Evolutionary conservation across 2,329 filamentous ascomycete genomes (phyloP).

Genomic region (Phaeosphaeria sp.): DNA sequence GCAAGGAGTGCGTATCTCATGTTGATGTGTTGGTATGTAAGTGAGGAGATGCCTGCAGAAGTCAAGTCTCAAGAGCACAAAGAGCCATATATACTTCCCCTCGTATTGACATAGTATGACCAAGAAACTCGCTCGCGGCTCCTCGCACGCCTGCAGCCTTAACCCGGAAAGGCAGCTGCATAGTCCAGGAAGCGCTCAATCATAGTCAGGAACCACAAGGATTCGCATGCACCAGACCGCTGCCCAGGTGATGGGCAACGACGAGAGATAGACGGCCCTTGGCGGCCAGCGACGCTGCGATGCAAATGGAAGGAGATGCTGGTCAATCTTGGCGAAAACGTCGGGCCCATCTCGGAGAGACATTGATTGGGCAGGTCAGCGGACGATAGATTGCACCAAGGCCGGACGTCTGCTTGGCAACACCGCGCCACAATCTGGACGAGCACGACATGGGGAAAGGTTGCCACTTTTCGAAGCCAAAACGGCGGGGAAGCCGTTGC

Average conservation of each 20-base stretch:
- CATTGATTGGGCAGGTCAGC: conserved; percentile 35
- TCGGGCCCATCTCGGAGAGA: conserved; percentile 5
- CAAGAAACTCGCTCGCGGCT: conserved; percentile 2
- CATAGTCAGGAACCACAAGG: conserved; percentile 23
- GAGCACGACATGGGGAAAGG: conserved; percentile 1
- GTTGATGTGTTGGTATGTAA: conserved; percentile 16
- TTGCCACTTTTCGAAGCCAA: neutral
- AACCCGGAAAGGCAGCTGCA: conserved; percentile 35
- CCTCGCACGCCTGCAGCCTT: conserved; percentile 11
- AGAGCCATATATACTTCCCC: conserved; percentile 27
- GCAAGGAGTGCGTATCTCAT: conserved; percentile 39
- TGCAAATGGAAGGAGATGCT: conserved; percentile 29
- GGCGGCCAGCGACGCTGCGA: conserved; percentile 14
- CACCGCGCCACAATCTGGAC: conserved; percentile 21
- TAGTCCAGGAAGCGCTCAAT: conserved; percentile 4
- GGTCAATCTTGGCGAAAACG: neutral
- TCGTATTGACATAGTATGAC: conserved; percentile 11
- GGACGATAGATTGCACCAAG: conserved; percentile 18
- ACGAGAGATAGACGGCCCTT: conserved; percentile 10
- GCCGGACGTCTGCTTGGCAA: conserved; percentile 13
- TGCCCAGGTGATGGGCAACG: conserved; percentile 18
- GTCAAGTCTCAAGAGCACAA: neutral
- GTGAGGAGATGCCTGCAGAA: conserved; percentile 15
- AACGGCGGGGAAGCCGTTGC: neutral
- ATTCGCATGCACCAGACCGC: conserved; percentile 11